These are phyloP conservation scores for Digitaria exilis DNA, from an alignment of 202 grass and related monocot species.

Conservation along the genomic window DNA sequence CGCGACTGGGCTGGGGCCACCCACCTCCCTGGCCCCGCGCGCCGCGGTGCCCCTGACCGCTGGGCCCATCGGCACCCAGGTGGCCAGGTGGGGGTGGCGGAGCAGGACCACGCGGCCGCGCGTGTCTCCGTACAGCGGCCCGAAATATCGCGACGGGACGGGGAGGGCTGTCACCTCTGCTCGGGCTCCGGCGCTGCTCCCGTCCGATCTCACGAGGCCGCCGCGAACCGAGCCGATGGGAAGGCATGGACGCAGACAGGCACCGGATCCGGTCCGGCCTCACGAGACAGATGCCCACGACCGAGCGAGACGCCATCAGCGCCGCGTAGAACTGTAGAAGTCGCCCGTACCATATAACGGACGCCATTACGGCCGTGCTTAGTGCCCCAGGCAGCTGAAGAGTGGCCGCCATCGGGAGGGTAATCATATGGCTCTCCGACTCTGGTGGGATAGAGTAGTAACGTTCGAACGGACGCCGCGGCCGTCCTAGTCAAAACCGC, in stretches of 20 bases:
- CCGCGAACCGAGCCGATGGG: background rate
- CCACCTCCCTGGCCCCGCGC: background rate
- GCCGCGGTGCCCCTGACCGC: background rate
- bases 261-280: background rate
- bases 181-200: slow-evolving; percentile 9
- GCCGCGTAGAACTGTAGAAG: background rate
- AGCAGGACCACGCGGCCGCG: background rate
- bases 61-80: background rate
- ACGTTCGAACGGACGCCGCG: background rate
- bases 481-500: background rate
- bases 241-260: background rate
- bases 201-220: too few relatives aligned
- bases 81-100: too few relatives aligned
- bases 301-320: background rate
- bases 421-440: too few relatives aligned
- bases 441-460: too few relatives aligned
- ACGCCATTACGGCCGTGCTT: background rate
- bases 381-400: background rate
- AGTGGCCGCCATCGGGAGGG: too few relatives aligned
- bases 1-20: slow-evolving; percentile 18
- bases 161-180: background rate
- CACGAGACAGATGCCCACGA: background rate
- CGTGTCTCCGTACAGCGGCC: background rate
- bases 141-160: slow-evolving; percentile 30
- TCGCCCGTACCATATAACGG: background rate